Conservation (phyloP, 257 asterid species). For the Primulina huaijiensis region DNA sequence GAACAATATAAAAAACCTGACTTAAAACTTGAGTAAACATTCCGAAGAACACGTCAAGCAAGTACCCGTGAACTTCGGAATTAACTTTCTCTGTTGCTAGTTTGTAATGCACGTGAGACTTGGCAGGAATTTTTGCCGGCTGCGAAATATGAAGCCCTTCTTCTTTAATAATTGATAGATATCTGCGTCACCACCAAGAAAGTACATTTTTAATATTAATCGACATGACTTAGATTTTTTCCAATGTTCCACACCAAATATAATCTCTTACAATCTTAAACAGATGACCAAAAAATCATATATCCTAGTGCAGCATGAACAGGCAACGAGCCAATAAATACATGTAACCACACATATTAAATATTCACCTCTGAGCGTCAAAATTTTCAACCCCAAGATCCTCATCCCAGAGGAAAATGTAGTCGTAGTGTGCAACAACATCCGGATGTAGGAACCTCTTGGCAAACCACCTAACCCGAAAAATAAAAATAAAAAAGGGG, state of each 20-base stretch:
- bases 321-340: too few species aligned
- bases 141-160: constrained; percentile 81
- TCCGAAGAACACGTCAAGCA: neutral
- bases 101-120: constrained; percentile 60
- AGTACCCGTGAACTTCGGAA: constrained; percentile 62
- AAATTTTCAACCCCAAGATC: constrained; percentile 76
- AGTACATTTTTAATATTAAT: too few species aligned
- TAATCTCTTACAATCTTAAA: too few species aligned
- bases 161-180: constrained; percentile 48
- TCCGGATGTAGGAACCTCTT: constrained; percentile 87
- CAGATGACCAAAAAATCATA: too few species aligned
- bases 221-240: neutral
- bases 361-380: constrained; percentile 51
- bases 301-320: too few species aligned
- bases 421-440: constrained; percentile 53
- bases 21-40: neutral
- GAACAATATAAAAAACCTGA: neutral
- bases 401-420: constrained; percentile 83
- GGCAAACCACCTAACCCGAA: constrained; percentile 71
- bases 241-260: too few species aligned
- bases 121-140: constrained; percentile 67
- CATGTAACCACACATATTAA: neutral
- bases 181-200: constrained; percentile 36
- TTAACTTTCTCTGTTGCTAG: constrained; percentile 47
- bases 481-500: neutral